phyloP scores from a whole-genome alignment of 331 rosid species.

The Stylosanthes scabra region DNA sequence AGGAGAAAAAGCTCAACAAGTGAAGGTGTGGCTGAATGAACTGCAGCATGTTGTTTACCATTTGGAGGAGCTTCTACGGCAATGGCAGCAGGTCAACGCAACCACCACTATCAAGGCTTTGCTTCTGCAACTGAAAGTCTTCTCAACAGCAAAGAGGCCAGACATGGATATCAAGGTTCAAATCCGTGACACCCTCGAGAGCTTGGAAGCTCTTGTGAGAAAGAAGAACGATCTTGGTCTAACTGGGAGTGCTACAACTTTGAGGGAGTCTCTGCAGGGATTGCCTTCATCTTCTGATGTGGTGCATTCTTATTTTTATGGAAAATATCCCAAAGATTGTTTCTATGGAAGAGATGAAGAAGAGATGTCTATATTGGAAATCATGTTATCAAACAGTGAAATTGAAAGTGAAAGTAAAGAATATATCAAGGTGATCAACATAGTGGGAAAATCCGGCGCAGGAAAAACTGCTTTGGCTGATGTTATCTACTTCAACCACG shows the following conservation, averaged over 20 bases:
- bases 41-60: constrained; percentile 13
- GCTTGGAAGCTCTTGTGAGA: constrained; percentile 5
- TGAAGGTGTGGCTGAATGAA: constrained; percentile 22
- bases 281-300: constrained; percentile 34
- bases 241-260: not conserved
- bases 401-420: not conserved
- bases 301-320: constrained; percentile 29
- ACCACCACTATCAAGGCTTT: not conserved
- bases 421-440: constrained; percentile 34
- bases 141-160: constrained; percentile 11
- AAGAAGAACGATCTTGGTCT: constrained; percentile 29
- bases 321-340: constrained; percentile 28
- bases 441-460: constrained; percentile 21
- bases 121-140: not conserved
- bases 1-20: not conserved
- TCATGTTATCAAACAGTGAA: constrained; percentile 7
- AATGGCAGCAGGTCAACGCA: not conserved
- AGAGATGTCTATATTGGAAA: constrained; percentile 17
- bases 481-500: constrained; percentile 36
- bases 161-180: not conserved
- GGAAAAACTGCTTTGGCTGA: constrained; percentile 40
- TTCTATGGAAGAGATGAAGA: constrained; percentile 41
- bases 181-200: not conserved
- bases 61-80: constrained; percentile 26
- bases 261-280: constrained; percentile 24